Evolutionary conservation across 306 rosid genomes (phyloP), one percentile per base, ranked within the genome.

Genomic region (Morella rubra): DNA sequence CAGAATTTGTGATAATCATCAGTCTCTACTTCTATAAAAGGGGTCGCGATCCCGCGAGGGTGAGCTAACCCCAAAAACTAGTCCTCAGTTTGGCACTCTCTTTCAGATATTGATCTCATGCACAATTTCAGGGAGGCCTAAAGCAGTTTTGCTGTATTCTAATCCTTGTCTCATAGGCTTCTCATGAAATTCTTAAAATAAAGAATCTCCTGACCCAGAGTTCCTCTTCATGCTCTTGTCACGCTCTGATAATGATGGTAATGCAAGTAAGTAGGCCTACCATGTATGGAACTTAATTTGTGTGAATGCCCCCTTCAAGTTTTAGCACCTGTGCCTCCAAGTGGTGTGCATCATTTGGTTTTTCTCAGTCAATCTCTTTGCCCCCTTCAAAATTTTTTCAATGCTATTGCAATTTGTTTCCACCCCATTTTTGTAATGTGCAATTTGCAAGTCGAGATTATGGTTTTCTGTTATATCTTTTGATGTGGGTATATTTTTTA

Each of bases 41-140:
- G 14, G 44, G 32, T 15, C 13, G 37, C 3, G 37, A 32, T 32
- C 37, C 37, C 3, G 37, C 37, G 37, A 32, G 37, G 3, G 37
- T 32, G 37, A 32, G 37, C 37, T 32, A 32, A 32, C 37, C 3
- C 37, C 37, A 32, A 32, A 27, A 27, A 32, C 37, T 3, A 0
- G 37, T 32, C 37, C 37, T 32, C 37, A 2, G 37, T 32, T 32
- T 32, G 37, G 37, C 3, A 32, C 2, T 12, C 68, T 27, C 68
- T 61, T 61, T 27, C 66, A 24, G 66, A 15, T 59, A 12, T 59
- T 59, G 66, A 59, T 59, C 66, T 59, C 15, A 59, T 11, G 68
- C 68, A 61, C 44, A 13, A 6, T 10, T 32, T 6, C 37, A 8
- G 14, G 49, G 19, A 65, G 14, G 50, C 7, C 70, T 50, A 42